Conservation (phyloP, 1,284 basidiomycete species). For the Moesziomyces sp. region DNA sequence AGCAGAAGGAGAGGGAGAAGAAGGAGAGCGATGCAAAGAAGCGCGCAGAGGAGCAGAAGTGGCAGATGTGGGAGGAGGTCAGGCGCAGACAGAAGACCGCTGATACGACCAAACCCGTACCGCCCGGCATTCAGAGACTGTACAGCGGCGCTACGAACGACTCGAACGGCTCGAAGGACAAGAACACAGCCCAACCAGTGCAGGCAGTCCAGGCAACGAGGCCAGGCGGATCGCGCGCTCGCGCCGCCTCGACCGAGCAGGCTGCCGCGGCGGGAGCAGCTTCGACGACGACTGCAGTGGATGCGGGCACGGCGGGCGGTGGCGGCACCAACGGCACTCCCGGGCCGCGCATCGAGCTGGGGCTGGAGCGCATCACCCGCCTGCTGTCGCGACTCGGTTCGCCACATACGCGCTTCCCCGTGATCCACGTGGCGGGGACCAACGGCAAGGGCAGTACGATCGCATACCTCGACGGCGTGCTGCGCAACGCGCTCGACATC, state of each 20-base stretch:
- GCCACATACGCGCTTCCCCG: conserved; percentile 79
- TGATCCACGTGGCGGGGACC: conserved; percentile 92
- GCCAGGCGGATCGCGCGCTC: not conserved
- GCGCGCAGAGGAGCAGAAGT: conserved; percentile 46
- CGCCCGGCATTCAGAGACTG: conserved; percentile 38
- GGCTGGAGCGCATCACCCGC: conserved; percentile 76
- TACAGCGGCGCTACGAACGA: conserved; percentile 26
- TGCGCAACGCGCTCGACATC: conserved; percentile 72
- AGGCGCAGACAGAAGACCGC: conserved; percentile 41
- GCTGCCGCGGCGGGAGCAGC: conserved; percentile 1
- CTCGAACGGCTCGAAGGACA: not conserved
- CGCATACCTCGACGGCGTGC: conserved; percentile 81
- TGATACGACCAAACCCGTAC: conserved; percentile 8
- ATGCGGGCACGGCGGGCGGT: conserved; percentile 1
- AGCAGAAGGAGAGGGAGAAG: conserved; percentile 42
- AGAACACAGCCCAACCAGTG: not conserved
- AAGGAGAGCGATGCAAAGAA: conserved; percentile 48
- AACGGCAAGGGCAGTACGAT: conserved; percentile 97
- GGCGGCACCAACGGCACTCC: conserved; percentile 2
- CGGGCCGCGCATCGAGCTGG: conserved; percentile 75
- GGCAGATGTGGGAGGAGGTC: conserved; percentile 59
- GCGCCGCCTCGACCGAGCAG: not conserved
- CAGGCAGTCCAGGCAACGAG: not conserved
- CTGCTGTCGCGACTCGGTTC: conserved; percentile 73
- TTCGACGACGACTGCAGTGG: not conserved